A percentile compares a stretch with the other conserved stretches of the same genome.
phyloP scores from a whole-genome alignment of 345 rosid species.

The Turnera subulata region DNA sequence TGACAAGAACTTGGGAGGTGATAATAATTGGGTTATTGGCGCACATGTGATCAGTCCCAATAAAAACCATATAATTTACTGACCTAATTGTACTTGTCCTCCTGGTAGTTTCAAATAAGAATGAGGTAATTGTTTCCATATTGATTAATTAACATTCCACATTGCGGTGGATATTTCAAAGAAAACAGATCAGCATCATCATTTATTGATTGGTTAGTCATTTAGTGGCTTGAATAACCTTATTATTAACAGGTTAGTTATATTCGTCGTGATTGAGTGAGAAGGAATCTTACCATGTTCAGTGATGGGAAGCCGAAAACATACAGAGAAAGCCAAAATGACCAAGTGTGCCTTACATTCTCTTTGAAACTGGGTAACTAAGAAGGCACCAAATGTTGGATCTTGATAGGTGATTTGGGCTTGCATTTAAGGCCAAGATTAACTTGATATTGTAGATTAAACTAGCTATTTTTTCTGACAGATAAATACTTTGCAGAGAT shows the following conservation, averaged over 20 bases:
- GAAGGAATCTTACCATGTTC: constrained; percentile 77
- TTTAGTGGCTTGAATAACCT: neutral
- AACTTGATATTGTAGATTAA: too few relatives aligned
- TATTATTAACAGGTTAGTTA: constrained; percentile 29
- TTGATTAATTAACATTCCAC: too few relatives aligned
- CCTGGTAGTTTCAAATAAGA: too few relatives aligned
- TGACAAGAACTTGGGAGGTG: constrained; percentile 39
- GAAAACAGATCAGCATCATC: constrained; percentile 28
- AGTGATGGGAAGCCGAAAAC: constrained; percentile 6
- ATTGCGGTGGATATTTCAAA: constrained; percentile 7
- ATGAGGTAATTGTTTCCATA: too few relatives aligned
- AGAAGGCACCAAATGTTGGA: too few relatives aligned
- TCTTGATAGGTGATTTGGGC: too few relatives aligned
- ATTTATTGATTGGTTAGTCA: constrained; percentile 2
- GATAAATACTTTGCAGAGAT: too few relatives aligned
- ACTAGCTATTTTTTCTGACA: too few relatives aligned
- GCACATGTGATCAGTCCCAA: constrained; percentile 14
- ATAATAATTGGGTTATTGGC: constrained; percentile 8
- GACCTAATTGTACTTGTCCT: neutral
- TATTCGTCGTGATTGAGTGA: constrained; percentile 37
- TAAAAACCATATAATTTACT: too few relatives aligned
- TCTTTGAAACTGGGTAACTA: too few relatives aligned
- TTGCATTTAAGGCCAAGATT: too few relatives aligned
- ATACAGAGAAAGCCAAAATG: constrained; percentile 14
- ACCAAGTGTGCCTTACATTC: too few relatives aligned